Percentiles rank a stretch among this genome's conserved stretches.
Evolutionary conservation across 306 rosid species (phyloP).

Genomic region (Vigna hirtella): DNA sequence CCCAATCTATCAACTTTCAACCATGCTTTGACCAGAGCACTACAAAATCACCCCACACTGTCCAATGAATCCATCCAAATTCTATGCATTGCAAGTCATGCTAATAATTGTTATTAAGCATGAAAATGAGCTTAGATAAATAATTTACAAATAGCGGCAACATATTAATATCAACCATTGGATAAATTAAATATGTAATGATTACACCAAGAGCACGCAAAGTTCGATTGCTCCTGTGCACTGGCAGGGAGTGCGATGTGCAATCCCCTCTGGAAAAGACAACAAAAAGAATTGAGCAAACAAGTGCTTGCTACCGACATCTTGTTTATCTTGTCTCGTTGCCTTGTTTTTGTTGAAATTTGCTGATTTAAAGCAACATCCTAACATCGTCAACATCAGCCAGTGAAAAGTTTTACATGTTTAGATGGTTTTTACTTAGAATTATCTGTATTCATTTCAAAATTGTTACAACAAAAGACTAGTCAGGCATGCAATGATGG

Average conservation of each 20-base stretch:
- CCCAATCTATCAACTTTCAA: constrained; percentile 39
- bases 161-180: neutral
- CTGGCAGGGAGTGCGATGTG: neutral
- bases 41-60: constrained; percentile 7
- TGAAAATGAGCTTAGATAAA: neutral
- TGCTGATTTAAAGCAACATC: constrained; percentile 27
- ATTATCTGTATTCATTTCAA: constrained; percentile 12
- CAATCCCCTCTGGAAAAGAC: constrained; percentile 12
- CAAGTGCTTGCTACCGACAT: constrained; percentile 19
- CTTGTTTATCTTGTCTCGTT: constrained; percentile 27
- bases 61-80: neutral
- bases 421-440: constrained; percentile 26
- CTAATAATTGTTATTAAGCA: neutral
- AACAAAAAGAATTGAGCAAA: constrained; percentile 14
- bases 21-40: constrained; percentile 49
- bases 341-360: constrained; percentile 37
- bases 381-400: constrained; percentile 42
- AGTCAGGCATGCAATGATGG: constrained; percentile 40
- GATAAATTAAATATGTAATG: neutral
- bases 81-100: constrained; percentile 1
- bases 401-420: constrained; percentile 37
- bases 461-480: constrained; percentile 35
- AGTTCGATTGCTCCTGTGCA: neutral
- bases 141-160: neutral
- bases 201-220: constrained; percentile 7